Percentiles rank a stretch among this genome's conserved stretches.
Evolutionary conservation across 768 basidiomycete species (phyloP).

Genomic region (Agrocybe chaxingu): DNA sequence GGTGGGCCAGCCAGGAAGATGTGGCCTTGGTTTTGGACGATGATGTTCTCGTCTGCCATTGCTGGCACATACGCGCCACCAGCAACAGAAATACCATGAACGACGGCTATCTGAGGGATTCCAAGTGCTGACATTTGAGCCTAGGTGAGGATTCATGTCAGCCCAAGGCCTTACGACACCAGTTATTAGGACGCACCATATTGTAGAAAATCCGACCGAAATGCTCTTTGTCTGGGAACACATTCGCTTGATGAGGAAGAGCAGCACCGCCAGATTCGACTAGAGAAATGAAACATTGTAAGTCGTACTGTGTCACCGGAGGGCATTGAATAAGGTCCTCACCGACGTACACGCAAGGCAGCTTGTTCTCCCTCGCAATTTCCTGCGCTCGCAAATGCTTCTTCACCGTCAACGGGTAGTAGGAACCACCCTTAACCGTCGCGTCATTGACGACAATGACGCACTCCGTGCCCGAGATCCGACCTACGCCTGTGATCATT

Average conservation of each 20-base stretch:
- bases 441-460: conserved; percentile 93
- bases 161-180: not conserved
- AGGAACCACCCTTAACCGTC: conserved; percentile 90
- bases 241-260: conserved; percentile 88
- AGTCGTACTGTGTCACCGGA: not conserved
- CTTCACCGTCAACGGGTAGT: conserved; percentile 92
- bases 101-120: conserved; percentile 89
- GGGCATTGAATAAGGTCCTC: conserved; percentile 19
- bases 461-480: conserved; percentile 79
- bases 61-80: conserved; percentile 95
- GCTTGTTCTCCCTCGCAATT: conserved; percentile 84
- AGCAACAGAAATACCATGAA: conserved; percentile 93
- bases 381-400: conserved; percentile 95
- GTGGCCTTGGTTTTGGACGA: conserved; percentile 85
- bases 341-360: conserved; percentile 94
- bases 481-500: conserved; percentile 82
- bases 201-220: conserved; percentile 98
- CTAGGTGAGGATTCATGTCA: conserved; percentile 28
- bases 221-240: conserved; percentile 93
- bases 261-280: conserved; percentile 96
- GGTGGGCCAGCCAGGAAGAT: conserved; percentile 96
- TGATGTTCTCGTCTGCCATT: conserved; percentile 94
- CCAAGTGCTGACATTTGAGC: conserved; percentile 91
- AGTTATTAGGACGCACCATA: conserved; percentile 56
- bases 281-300: conserved; percentile 21